These are phyloP conservation scores for Daldinia caldariorum DNA, from an alignment of 495 filamentous ascomycete species.

Conservation along the genomic window DNA sequence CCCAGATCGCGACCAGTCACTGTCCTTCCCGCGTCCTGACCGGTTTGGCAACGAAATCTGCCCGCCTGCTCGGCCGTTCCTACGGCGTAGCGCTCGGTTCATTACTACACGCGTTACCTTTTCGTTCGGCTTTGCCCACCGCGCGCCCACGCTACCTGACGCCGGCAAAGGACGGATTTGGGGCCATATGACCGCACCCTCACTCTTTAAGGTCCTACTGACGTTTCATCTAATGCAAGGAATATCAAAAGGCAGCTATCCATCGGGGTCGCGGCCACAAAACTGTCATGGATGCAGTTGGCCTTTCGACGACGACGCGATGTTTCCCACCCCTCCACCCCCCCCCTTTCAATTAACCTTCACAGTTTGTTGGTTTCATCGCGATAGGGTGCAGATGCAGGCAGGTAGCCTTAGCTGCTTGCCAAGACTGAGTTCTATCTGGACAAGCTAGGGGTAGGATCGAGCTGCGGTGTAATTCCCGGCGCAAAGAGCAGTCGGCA, in stretches of 20 bases:
- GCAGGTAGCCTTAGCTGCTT: constrained; percentile 42
- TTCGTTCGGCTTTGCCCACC: constrained; percentile 21
- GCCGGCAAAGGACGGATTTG: constrained; percentile 39
- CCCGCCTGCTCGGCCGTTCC: constrained; percentile 33
- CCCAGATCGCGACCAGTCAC: constrained; percentile 7
- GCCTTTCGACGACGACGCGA: constrained; percentile 27
- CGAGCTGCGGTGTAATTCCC: constrained; percentile 45
- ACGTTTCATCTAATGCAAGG: constrained; percentile 46
- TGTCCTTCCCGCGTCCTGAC: constrained; percentile 29
- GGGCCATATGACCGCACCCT: constrained; percentile 38
- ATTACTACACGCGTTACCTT: constrained; percentile 30
- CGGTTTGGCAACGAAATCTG: constrained; percentile 6
- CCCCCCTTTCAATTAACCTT: constrained; percentile 13
- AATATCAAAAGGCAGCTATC: constrained; percentile 28
- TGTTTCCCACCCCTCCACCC: constrained; percentile 8
- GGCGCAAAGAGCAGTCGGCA: constrained; percentile 38
- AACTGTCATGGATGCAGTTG: constrained; percentile 38
- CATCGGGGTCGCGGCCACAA: constrained; percentile 24
- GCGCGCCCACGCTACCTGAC: constrained; percentile 18
- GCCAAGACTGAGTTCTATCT: constrained; percentile 36
- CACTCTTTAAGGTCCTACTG: constrained; percentile 32
- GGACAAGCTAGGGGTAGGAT: constrained; percentile 25
- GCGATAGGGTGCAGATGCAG: constrained; percentile 34
- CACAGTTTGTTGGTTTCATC: constrained; percentile 30
- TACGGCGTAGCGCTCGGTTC: constrained; percentile 33